Conservation (phyloP, 495 filamentous ascomycete genomes). For the Penicillium lividum region DNA sequence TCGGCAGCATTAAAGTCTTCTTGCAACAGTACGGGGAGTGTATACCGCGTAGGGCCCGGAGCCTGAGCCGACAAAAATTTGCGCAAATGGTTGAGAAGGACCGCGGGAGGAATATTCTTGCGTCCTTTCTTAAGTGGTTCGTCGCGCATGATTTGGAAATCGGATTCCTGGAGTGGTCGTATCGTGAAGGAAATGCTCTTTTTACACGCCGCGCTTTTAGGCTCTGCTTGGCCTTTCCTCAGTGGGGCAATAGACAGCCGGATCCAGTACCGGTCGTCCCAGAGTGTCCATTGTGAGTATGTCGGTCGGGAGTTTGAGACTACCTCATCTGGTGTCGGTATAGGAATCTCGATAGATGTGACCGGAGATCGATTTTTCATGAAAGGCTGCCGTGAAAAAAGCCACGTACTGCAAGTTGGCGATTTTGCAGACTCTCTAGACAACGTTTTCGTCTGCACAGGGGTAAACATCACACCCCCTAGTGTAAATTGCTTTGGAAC, state of each 20-base stretch:
- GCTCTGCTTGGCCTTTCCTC: neutral
- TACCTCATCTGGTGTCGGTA: neutral
- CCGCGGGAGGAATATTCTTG: slow-evolving; percentile 1
- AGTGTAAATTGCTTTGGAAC: slow-evolving; percentile 47
- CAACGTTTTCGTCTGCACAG: slow-evolving; percentile 24
- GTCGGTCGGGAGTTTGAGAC: neutral
- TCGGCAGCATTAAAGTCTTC: slow-evolving; percentile 1
- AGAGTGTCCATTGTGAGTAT: slow-evolving; percentile 49
- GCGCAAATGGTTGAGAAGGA: slow-evolving; percentile 7
- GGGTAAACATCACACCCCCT: slow-evolving; percentile 55
- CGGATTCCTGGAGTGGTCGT: slow-evolving; percentile 50
- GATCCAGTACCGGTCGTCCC: slow-evolving; percentile 86
- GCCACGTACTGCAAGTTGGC: slow-evolving; percentile 36
- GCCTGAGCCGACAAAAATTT: slow-evolving; percentile 24
- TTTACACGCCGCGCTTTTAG: neutral
- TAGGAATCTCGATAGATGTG: slow-evolving; percentile 13
- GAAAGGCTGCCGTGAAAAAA: slow-evolving; percentile 54
- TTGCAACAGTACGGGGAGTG: slow-evolving; percentile 37
- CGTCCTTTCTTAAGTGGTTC: slow-evolving; percentile 1
- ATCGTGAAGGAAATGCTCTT: slow-evolving; percentile 33
- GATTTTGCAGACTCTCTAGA: neutral
- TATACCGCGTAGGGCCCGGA: slow-evolving; percentile 37
- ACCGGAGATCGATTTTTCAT: slow-evolving; percentile 29
- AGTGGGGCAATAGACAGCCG: slow-evolving; percentile 40
- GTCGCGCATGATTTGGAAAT: slow-evolving; percentile 38